These are phyloP conservation scores for Bacidia gigantensis DNA, from an alignment of 495 filamentous ascomycete genomes.

Conservation along the genomic window DNA sequence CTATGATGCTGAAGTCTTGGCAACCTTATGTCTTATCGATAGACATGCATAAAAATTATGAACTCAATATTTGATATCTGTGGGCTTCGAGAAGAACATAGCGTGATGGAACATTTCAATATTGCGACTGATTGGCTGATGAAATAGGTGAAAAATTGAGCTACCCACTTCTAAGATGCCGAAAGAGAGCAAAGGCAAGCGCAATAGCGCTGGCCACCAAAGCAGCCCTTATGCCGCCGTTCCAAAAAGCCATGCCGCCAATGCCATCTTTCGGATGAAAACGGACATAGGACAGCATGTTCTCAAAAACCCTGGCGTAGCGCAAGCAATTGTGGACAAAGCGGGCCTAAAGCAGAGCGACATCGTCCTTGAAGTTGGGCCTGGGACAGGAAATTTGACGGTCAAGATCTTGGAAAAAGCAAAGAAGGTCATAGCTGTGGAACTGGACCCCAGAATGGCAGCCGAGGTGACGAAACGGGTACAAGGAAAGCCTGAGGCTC, in stretches of 20 bases:
- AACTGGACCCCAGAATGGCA: slow-evolving; percentile 93
- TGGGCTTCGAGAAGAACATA: neutral
- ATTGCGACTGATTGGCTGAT: no score
- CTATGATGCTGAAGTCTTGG: neutral
- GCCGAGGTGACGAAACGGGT: slow-evolving; percentile 92
- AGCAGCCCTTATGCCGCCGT: slow-evolving; percentile 42
- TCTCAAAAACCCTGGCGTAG: slow-evolving; percentile 88
- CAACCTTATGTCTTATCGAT: slow-evolving; percentile 9
- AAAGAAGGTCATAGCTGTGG: slow-evolving; percentile 77
- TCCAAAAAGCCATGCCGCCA: slow-evolving; percentile 40
- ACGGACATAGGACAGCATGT: slow-evolving; percentile 83
- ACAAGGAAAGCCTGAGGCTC: slow-evolving; percentile 63
- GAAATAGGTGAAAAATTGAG: no score
- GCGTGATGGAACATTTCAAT: no score
- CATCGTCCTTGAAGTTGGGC: slow-evolving; percentile 60
- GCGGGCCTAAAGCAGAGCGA: slow-evolving; percentile 82
- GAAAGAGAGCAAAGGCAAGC: slow-evolving; percentile 50
- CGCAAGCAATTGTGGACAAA: slow-evolving; percentile 77
- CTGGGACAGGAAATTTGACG: slow-evolving; percentile 78
- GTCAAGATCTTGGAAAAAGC: slow-evolving; percentile 77
- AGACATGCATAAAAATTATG: slow-evolving; percentile 1
- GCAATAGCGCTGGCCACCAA: slow-evolving; percentile 34
- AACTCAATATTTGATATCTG: neutral
- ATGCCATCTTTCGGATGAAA: slow-evolving; percentile 84
- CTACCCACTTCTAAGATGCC: slow-evolving; percentile 28